These are phyloP conservation scores for Geotrichum candidum DNA, from an alignment of 1,139 yeast genomes.

Conservation along the genomic window DNA sequence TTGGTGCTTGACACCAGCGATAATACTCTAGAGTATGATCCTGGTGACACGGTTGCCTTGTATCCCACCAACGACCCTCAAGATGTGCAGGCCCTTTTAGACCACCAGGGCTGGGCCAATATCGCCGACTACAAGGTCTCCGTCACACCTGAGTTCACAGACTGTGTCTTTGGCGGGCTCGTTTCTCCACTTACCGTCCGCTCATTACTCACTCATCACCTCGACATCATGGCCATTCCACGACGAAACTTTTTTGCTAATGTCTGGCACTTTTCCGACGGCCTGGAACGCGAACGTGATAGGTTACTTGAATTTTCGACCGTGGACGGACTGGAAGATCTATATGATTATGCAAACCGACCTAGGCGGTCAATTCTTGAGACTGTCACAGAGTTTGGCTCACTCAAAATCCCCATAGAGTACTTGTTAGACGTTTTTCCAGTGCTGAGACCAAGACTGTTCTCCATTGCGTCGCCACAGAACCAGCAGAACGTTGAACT, in stretches of 20 bases:
- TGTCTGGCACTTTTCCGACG: slow-evolving; percentile 64
- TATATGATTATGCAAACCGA: slow-evolving; percentile 82
- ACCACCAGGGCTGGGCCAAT: slow-evolving; percentile 67
- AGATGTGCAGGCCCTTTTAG: slow-evolving; percentile 60
- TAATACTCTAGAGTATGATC: slow-evolving; percentile 33
- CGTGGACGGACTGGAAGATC: slow-evolving; percentile 61
- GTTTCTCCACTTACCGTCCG: slow-evolving; percentile 58
- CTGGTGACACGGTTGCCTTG: slow-evolving; percentile 78
- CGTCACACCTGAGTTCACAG: slow-evolving; percentile 31
- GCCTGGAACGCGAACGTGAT: slow-evolving; percentile 60
- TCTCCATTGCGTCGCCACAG: slow-evolving; percentile 66
- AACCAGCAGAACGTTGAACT: slow-evolving; percentile 43
- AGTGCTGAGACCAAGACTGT: slow-evolving; percentile 67
- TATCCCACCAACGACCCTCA: slow-evolving; percentile 65
- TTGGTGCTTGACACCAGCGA: slow-evolving; percentile 41
- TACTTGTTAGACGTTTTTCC: slow-evolving; percentile 76
- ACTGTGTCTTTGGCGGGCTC: slow-evolving; percentile 48
- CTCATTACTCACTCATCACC: slow-evolving; percentile 65
- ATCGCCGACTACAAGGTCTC: slow-evolving; percentile 51
- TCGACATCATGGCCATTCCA: slow-evolving; percentile 80
- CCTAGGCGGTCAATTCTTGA: slow-evolving; percentile 87
- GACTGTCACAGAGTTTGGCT: slow-evolving; percentile 71
- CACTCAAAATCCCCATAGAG: slow-evolving; percentile 65
- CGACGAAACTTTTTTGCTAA: slow-evolving; percentile 65
- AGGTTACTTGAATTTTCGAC: slow-evolving; percentile 68